Percentiles rank a stretch among this genome's conserved stretches.
These are phyloP conservation scores for Kuraishia ogatae DNA, from an alignment of 805 yeast genomes.

Conservation along the genomic window DNA sequence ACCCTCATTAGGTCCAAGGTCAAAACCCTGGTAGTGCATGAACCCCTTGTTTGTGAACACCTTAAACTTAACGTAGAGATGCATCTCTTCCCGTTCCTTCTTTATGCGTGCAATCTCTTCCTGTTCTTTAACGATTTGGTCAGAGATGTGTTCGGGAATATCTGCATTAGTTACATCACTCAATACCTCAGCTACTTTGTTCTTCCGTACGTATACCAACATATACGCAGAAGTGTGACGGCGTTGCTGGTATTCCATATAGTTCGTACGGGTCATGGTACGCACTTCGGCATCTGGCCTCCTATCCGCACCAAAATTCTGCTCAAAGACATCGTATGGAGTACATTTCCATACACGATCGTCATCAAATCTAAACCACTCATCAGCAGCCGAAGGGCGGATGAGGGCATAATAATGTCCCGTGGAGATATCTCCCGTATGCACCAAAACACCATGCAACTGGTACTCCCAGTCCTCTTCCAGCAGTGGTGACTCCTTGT, in stretches of 20 bases:
- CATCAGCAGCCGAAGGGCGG: slow-evolving; percentile 59
- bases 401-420: slow-evolving; percentile 97
- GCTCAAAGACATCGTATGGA: slow-evolving; percentile 77
- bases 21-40: slow-evolving; percentile 61
- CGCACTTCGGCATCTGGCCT: slow-evolving; percentile 38
- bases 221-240: slow-evolving; percentile 94
- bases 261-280: slow-evolving; percentile 48
- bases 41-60: slow-evolving; percentile 49
- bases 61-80: slow-evolving; percentile 48
- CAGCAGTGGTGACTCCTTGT: slow-evolving; percentile 36
- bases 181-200: slow-evolving; percentile 46
- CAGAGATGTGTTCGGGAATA: slow-evolving; percentile 62
- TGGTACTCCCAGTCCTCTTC: slow-evolving; percentile 68
- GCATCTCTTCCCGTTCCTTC: slow-evolving; percentile 66
- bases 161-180: slow-evolving; percentile 45
- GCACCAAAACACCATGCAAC: slow-evolving; percentile 91
- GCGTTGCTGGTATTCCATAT: slow-evolving; percentile 54
- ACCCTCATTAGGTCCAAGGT: slow-evolving; percentile 57
- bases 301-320: slow-evolving; percentile 80
- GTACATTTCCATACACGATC: slow-evolving; percentile 90
- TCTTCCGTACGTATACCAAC: slow-evolving; percentile 83
- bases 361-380: slow-evolving; percentile 93
- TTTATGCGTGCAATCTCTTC: slow-evolving; percentile 39
- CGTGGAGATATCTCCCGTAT: slow-evolving; percentile 89
- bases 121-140: slow-evolving; percentile 54